phyloP scores from a whole-genome alignment of 139 green algal genomes.

The Trebouxia sp. region DNA sequence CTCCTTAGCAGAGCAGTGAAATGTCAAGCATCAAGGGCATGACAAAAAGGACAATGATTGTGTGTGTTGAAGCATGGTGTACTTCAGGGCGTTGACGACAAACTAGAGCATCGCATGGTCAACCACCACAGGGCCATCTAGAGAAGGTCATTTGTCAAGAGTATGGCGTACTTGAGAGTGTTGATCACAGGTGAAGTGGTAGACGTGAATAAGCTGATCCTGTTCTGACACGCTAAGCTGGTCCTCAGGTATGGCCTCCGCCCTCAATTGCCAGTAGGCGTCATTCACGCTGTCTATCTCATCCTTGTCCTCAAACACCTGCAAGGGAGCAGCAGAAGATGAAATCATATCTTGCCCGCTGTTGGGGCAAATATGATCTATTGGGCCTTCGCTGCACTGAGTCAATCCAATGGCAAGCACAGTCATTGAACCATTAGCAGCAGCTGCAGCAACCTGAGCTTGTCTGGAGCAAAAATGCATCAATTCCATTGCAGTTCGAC shows the following conservation, averaged over 20 bases:
- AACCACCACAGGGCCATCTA: too few relatives aligned
- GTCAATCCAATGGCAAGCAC: too few relatives aligned
- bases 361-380: too few relatives aligned
- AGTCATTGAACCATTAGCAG: too few relatives aligned
- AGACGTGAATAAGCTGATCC: constrained; percentile 63
- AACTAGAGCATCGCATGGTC: too few relatives aligned
- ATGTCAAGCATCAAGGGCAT: background rate
- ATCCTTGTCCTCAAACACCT: constrained; percentile 58
- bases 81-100: too few relatives aligned
- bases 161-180: constrained; percentile 10
- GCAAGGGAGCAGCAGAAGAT: background rate
- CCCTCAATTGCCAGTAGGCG: constrained; percentile 78
- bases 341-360: background rate
- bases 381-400: too few relatives aligned
- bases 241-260: constrained; percentile 73
- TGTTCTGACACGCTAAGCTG: constrained; percentile 48
- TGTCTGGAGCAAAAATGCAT: too few relatives aligned
- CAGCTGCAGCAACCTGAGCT: too few relatives aligned
- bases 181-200: constrained; percentile 57
- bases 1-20: background rate
- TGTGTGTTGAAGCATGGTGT: too few relatives aligned
- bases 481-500: too few relatives aligned
- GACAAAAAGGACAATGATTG: background rate
- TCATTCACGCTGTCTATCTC: constrained; percentile 73
- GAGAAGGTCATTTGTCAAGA: too few relatives aligned